Base-by-base conservation (phyloP, 2,329 filamentous ascomycete species). In the Penicillium hesseltinei region DNA sequence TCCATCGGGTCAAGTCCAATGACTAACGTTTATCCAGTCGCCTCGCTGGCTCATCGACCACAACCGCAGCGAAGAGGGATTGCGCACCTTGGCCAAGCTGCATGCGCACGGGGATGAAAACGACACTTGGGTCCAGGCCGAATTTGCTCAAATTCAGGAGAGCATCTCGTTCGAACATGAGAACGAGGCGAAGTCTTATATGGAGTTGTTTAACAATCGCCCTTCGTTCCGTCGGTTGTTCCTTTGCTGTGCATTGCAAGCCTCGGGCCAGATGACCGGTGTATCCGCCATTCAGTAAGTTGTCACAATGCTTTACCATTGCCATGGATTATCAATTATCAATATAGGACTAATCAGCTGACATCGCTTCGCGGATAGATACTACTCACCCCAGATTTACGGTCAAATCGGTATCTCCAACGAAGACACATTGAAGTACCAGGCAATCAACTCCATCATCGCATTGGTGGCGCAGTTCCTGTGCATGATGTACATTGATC, bases 31-130 rank as follows among this genome's bases (percentile, higher is more conserved):
- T 43, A 7, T 29, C 4, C 13, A 72, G 73, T 85, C 81, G 6
- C 84, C 84, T 15, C 81, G 87, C 56, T 93, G 90, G 88, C 83
- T 93, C 38, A 89, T 92, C 67, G 88, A 89, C 64, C 82, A 91
- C 63, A 84, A 84, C 57, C 80, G 80, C n/a, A 70, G 80, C 23
- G 86, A 89, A 1, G 74, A 88, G 54, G 89, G 88, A 2, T 80
- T 91, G 9, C 69, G 75, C 47, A 89, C 86, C 0, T 80, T 93
- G 0, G 88, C 88, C 0, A 81, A 81, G 51, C 81, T 93, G 1
- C 90, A 93, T 69, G 77, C 88, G 2, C 80, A 89, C 58, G 89
- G 89, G 52, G 75, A 92, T 63, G 77, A 80, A 46, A 76, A 82
- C 36, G 87, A 92, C 63, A 52, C 84, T 1, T 92, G 86, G 84